Evolutionary conservation across 2,329 filamentous ascomycete species (phyloP), one percentile per base, ranked within the genome.

Genomic region (Pseudogymnoascus sp.): DNA sequence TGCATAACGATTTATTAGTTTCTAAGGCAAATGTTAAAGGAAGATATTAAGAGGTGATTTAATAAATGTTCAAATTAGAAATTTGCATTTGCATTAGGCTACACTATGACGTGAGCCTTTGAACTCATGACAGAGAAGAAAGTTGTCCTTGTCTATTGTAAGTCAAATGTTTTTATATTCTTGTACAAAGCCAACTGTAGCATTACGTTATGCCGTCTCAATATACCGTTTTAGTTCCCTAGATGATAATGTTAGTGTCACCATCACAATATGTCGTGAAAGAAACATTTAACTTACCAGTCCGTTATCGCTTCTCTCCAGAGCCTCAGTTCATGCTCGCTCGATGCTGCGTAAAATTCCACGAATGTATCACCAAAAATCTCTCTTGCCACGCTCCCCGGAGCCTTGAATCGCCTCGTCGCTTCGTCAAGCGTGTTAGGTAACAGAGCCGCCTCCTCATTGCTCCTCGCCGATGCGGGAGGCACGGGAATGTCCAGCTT

Each of bases 251-350:
- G 38, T 42, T 8, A 42, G 38, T 11, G 16, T 42, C 38, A 42
- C n/a, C 4, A 42, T 42, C 38, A 42, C 4, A 42, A 42, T 42
- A 42, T 42, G 38, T 42, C 38, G 10, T 42, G 38, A 18, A 42
- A 42, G 38, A 42, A 42, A 42, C 38, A 42, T 42, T 11, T 42
- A 42, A 91, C 81, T 75, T 82, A 93, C 92, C 93, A 97, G 75
- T 97, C 95, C 18, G 93, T 97, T 5, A 97, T 93, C 2, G 93
- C 93, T 75, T 97, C 93, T 70, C 97, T 92, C 89, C 90, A 99
- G 16, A 97, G 77, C 65, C 89, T 81, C 64, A 95, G 83, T 77
- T 99, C 95, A 76, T 99, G 93, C 74, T 96, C 89, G 67, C 95
- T 84, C 16, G 93, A 96, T n/a, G 93, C 95, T 11, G 88, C 91